phyloP scores from a whole-genome alignment of 805 yeast genomes.

The Wickerhamomyces kurtzmanii region DNA sequence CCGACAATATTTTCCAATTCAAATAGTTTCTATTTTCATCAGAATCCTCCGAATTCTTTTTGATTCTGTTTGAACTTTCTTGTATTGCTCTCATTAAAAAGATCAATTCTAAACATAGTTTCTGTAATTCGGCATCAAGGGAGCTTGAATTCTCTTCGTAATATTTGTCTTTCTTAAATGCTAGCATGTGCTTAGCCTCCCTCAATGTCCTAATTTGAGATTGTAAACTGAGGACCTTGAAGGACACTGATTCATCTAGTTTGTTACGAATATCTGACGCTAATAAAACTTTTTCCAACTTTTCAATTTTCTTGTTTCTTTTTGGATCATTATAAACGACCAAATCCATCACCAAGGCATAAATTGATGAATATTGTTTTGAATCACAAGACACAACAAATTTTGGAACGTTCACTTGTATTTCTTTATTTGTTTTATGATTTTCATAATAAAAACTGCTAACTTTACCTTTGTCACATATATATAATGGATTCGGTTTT shows the following conservation, averaged over 20 bases:
- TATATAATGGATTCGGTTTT: slow-evolving; percentile 42
- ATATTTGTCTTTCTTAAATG: slow-evolving; percentile 21
- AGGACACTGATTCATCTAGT: slow-evolving; percentile 21
- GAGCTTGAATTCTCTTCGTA: slow-evolving; percentile 26
- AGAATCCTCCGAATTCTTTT: slow-evolving; percentile 15
- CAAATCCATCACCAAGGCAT: slow-evolving; percentile 37
- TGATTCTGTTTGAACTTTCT: slow-evolving; percentile 18
- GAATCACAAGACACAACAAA: slow-evolving; percentile 46
- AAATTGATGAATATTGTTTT: slow-evolving; percentile 44
- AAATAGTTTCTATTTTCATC: slow-evolving; percentile 15
- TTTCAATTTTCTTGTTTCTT: slow-evolving; percentile 30
- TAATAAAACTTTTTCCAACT: slow-evolving; percentile 38
- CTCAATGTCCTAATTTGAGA: slow-evolving; percentile 32
- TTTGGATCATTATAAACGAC: slow-evolving; percentile 23
- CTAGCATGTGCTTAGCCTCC: slow-evolving; percentile 29
- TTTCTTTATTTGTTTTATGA: slow-evolving; percentile 17
- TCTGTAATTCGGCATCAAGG: slow-evolving; percentile 23
- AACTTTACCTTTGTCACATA: slow-evolving; percentile 24
- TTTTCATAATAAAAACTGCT: slow-evolving; percentile 1
- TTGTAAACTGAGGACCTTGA: slow-evolving; percentile 38
- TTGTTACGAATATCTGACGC: slow-evolving; percentile 39
- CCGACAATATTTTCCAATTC: slow-evolving; percentile 41
- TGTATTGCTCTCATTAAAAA: slow-evolving; percentile 33
- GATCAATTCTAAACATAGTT: slow-evolving; percentile 27
- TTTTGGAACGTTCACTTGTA: slow-evolving; percentile 30